Evolutionary conservation across 768 basidiomycete genomes (phyloP).

Genomic region (Phlebiopsis gigantea): DNA sequence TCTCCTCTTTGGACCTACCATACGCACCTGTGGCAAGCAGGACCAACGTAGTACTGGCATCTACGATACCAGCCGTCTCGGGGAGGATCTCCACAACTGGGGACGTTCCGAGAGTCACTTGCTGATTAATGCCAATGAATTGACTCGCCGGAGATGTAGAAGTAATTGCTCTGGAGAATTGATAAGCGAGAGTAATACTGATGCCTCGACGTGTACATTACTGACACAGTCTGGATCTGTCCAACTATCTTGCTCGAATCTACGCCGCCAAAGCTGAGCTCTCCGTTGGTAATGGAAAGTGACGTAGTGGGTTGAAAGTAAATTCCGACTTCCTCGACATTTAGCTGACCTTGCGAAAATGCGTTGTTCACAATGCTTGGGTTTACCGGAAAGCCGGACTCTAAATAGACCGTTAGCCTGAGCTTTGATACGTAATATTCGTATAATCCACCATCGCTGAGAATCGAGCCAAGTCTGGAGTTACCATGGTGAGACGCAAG

Average conservation of each 20-base stretch:
- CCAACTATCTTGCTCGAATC: conserved; percentile 8
- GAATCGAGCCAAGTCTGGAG: too few species aligned
- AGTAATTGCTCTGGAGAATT: conserved; percentile 2
- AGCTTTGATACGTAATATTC: too few species aligned
- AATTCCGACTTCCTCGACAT: conserved; percentile 24
- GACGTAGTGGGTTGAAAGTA: conserved; percentile 24
- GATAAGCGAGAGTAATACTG: neutral
- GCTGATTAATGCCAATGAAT: conserved; percentile 11
- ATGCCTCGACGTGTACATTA: too few species aligned
- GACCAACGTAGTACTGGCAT: conserved; percentile 29
- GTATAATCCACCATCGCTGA: too few species aligned
- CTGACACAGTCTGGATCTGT: conserved; percentile 1
- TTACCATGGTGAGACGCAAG: too few species aligned
- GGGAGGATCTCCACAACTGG: conserved; percentile 13
- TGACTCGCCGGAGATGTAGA: conserved; percentile 3
- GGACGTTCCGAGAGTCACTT: conserved; percentile 8
- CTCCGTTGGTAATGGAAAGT: conserved; percentile 11
- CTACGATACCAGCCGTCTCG: conserved; percentile 22
- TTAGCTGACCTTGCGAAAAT: conserved; percentile 23
- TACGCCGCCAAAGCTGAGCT: conserved; percentile 7
- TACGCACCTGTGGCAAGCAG: conserved; percentile 20
- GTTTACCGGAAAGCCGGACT: conserved; percentile 2
- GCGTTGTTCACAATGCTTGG: conserved; percentile 33
- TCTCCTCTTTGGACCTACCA: conserved; percentile 13
- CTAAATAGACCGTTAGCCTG: conserved; percentile 31